Base-by-base conservation (phyloP, 1,284 basidiomycete species). In the Afroboletus lepidellus region DNA sequence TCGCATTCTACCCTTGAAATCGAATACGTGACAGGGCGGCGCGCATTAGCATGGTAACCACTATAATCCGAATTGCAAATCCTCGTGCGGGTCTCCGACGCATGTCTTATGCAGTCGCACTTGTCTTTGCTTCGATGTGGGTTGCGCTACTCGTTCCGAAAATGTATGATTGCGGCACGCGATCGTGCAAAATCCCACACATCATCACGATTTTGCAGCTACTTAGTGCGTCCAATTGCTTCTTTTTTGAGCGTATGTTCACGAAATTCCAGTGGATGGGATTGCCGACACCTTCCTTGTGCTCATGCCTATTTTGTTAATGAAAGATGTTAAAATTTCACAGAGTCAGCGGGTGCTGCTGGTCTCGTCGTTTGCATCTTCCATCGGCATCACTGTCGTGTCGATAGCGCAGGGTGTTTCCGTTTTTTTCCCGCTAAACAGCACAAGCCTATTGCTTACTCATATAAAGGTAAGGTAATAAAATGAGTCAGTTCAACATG, bases 301-400 rank as follows among this genome's bases (percentile, higher is more conserved):
- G 15, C 23, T 33, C 7, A 23, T 41, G 8, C 54, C 58, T 5
- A 15, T 62, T 24, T 37, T 21, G 3, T 37, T 41, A 11, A 36
- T 49, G 27, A 54, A 24, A 32, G 48, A 47, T 2, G 34, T 41
- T 8, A 48, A 48, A 9, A 7, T 45, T 33, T 61, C 12, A 24
- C 33, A 8, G 30, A 7, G 16, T 9, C 51, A 43, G 20, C 57
- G 43, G n/a, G 18, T 51, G 38, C 39, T 49, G 32, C 25, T 61
- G 16, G 3, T 60, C 33, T 55, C 56, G 18, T 46, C 50, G 13
- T 63, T 61, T 29, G 41, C 50, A 4, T 46, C 58, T 20, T 63
- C 50, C 12, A 29, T 63, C 24, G 25, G 53, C 46, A 61, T 59
- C 37, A 59, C 56, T 16, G 27, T 42, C 8, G n/a, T 58, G 13